A percentile compares a stretch with the other conserved stretches of the same genome.
phyloP scores from a whole-genome alignment of 2,329 filamentous ascomycete species.

The Neocatenulostroma microsporum region DNA sequence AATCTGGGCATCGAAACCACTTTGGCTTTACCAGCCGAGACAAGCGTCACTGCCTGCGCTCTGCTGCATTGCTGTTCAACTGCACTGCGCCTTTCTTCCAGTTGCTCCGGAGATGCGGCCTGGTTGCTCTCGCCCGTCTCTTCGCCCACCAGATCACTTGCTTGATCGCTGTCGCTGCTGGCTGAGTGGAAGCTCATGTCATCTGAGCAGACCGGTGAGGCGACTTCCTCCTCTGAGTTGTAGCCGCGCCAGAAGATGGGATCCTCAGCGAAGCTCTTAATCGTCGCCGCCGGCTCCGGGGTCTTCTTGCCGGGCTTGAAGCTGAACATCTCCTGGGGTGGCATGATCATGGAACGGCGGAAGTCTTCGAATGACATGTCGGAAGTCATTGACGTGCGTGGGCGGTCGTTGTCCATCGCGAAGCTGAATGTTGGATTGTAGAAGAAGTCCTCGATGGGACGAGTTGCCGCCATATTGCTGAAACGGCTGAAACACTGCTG shows the following conservation, averaged over 20 bases:
- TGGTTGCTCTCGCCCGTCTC: no score
- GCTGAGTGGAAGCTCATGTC: slow-evolving; percentile 17
- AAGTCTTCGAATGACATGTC: background rate
- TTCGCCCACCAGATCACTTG: no score
- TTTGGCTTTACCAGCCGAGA: slow-evolving; percentile 22
- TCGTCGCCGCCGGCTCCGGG: slow-evolving; percentile 3
- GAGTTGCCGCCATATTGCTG: slow-evolving; percentile 4
- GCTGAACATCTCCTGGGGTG: slow-evolving; percentile 4
- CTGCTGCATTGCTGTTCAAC: slow-evolving; percentile 20
- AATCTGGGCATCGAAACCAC: slow-evolving; percentile 23
- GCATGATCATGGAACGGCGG: slow-evolving; percentile 1
- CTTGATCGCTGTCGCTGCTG: slow-evolving; percentile 5
- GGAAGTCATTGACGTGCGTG: slow-evolving; percentile 1
- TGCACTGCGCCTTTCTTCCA: slow-evolving; percentile 15
- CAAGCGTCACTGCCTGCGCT: slow-evolving; percentile 23
- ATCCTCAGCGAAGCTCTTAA: slow-evolving; percentile 5
- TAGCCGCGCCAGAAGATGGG: slow-evolving; percentile 17
- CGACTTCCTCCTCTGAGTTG: slow-evolving; percentile 25
- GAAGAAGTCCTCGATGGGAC: slow-evolving; percentile 13
- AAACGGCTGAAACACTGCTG: slow-evolving; percentile 2
- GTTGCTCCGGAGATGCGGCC: slow-evolving; percentile 15
- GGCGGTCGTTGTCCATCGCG: slow-evolving; percentile 4
- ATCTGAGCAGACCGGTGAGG: slow-evolving; percentile 20
- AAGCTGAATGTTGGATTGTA: slow-evolving; percentile 11
- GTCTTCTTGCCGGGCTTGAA: slow-evolving; percentile 7